Evolutionary conservation across 1,284 basidiomycete genomes (phyloP), one percentile per base, ranked within the genome.

Genomic region (Mycosarcoma mackinlayi): DNA sequence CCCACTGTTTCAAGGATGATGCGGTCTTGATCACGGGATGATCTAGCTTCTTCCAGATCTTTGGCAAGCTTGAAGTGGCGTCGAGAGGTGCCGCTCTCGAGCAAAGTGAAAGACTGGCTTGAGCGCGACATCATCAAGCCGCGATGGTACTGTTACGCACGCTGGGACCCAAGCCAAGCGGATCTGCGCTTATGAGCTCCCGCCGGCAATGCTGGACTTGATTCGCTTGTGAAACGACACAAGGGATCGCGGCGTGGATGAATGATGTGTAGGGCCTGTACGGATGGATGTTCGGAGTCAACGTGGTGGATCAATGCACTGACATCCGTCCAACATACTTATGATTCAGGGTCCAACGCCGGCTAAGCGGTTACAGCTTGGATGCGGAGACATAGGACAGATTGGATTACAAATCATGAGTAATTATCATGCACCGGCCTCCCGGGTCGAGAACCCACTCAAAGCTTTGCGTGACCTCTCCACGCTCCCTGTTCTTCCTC

Each of bases 31-130:
- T 57, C 39, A 8, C 10, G 14, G 27, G 40, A 3, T 1, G 49
- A 42, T 7, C 25, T 23, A 3, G 55, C 45, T 37, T 65, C 62
- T 30, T 75, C 73, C 18, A 75, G 55, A 6, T 38, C 44, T 33
- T 73, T 75, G 27, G 62, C 60, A 14, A 75, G 61, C 46, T 64
- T 67, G 55, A 75, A 75, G 65, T 75, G 73, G 14, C 48, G 31
- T 0, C 73, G 64, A 23, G 69, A 54, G 38, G 73, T 59, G 44
- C 64, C 64, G 30, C 64, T 69, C 41, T 75, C 73, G 19, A 75
- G 63, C 51, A 75, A 25, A 14, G 73, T 73, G 58, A 72, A 70
- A 3, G 48, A 39, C 19, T 48, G 47, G 18, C 47, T 45, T 1
- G 57, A 30, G n/a, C 33, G 33, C 19, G 63, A 42, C 63, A 66